Percentiles rank a stretch among this genome's conserved stretches.
Evolutionary conservation across 768 basidiomycete species (phyloP).

Genomic region (Leccinum broughii): DNA sequence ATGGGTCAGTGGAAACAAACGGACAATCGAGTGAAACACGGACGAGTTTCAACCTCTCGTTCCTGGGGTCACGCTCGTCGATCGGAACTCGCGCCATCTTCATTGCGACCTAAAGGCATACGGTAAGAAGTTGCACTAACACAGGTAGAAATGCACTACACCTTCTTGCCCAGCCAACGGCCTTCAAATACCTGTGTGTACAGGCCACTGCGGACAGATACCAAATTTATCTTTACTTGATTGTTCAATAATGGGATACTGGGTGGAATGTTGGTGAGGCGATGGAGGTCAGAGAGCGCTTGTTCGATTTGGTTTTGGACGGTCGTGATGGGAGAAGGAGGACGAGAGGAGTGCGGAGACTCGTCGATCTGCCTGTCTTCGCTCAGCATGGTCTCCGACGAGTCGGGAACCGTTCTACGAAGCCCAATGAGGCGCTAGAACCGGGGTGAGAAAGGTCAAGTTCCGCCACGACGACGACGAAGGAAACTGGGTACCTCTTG

Average conservation of each 20-base stretch:
- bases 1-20: neutral
- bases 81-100: conserved; percentile 50
- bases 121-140: neutral
- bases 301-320: conserved; percentile 43
- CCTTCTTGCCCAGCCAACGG: conserved; percentile 55
- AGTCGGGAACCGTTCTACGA: neutral
- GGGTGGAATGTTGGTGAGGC: conserved; percentile 53
- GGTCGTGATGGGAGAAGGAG: conserved; percentile 26
- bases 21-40: neutral
- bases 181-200: conserved; percentile 59
- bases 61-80: conserved; percentile 43
- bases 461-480: neutral
- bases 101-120: conserved; percentile 48
- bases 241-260: conserved; percentile 52
- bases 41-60: conserved; percentile 41
- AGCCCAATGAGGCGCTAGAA: conserved; percentile 27
- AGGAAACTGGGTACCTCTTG: conserved; percentile 42
- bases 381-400: conserved; percentile 19
- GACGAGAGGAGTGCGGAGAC: conserved; percentile 22
- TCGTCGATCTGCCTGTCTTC: conserved; percentile 21
- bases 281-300: conserved; percentile 48
- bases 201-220: conserved; percentile 50
- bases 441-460: neutral
- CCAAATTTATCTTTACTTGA: conserved; percentile 42
- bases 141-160: conserved; percentile 13